phyloP scores from a whole-genome alignment of 352 stramenopile species.

The Phytophthora vignae region DNA sequence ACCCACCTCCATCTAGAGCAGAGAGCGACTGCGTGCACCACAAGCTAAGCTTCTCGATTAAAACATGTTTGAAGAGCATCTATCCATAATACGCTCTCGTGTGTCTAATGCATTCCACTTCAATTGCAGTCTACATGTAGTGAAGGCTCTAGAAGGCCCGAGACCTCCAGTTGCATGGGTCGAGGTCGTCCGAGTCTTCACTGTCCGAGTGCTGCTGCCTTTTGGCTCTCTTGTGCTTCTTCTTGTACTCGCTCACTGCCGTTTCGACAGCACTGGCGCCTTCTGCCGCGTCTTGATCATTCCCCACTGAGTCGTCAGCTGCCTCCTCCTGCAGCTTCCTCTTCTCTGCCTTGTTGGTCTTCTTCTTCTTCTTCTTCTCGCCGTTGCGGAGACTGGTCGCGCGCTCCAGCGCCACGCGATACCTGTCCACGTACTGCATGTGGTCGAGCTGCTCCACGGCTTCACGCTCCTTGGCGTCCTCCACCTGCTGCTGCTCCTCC shows the following conservation, averaged over 20 bases:
- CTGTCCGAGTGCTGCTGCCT: conserved; percentile 26
- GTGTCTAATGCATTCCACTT: neutral
- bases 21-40: conserved; percentile 5
- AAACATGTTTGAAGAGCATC: conserved; percentile 24
- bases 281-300: conserved; percentile 18
- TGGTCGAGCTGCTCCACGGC: conserved; percentile 67
- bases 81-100: neutral
- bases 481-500: conserved; percentile 40
- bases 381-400: conserved; percentile 25
- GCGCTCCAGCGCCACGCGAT: conserved; percentile 59
- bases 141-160: conserved; percentile 37
- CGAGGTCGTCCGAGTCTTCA: conserved; percentile 41
- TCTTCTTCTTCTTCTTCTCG: neutral
- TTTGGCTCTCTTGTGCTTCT: conserved; percentile 33
- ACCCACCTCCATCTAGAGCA: conserved; percentile 16
- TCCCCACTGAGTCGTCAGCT: conserved; percentile 1
- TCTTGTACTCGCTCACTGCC: conserved; percentile 36
- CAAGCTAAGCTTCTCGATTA: conserved; percentile 26
- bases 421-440: conserved; percentile 75
- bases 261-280: conserved; percentile 15
- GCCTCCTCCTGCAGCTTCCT: conserved; percentile 21
- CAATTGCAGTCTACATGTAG: neutral
- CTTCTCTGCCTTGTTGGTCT: conserved; percentile 24
- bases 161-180: conserved; percentile 59
- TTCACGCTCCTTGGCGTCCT: conserved; percentile 56